Evolutionary conservation across 2,329 filamentous ascomycete species (phyloP), one percentile per base, ranked within the genome.

Genomic region (Triangularia verruculosa): DNA sequence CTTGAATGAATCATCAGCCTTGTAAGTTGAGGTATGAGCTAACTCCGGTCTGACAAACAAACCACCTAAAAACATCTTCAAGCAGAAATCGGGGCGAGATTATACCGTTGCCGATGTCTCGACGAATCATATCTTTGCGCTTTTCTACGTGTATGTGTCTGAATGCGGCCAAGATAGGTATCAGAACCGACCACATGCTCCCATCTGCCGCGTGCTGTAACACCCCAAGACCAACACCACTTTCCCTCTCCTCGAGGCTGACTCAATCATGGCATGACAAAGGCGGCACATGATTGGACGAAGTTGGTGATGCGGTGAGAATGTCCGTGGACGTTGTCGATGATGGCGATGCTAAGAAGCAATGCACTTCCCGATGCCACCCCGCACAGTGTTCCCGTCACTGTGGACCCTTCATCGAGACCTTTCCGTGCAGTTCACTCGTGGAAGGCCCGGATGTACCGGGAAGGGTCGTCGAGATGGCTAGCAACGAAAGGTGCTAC

Each of bases 381-480:
- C 28, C 54, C 60, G 32, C 60, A 62, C 61, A 63, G 61, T 63
- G 30, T 3, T 8, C 11, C 24, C 7, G 22, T 30, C 51, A 63
- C 57, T 59, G 61, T 63, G 47, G 12, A 47, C 58, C n/a, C 47
- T 28, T 47, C 39, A 47, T 47, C n/a, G n/a, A 47, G n/a, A 47
- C 4, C n/a, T 7, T 47, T 8, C 39, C n/a, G 13, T 9, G 5
- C 7, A 5, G 39, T 6, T n/a, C 34, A 43, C 15, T 17, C 15
- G n/a, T 20, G 39, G 20, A 47, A 8, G 39, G 39, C n/a, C 20
- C 39, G 39, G 39, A 47, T 47, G 39, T 47, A 22, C 39, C 39
- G 39, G 39, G 20, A n/a, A n/a, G n/a, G n/a, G n/a, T n/a, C n/a
- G n/a, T n/a, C n/a, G n/a, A n/a, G n/a, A n/a, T n/a, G n/a, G n/a